Evolutionary conservation across 768 basidiomycete species (phyloP).

Genomic region (Tulasnella sp.): DNA sequence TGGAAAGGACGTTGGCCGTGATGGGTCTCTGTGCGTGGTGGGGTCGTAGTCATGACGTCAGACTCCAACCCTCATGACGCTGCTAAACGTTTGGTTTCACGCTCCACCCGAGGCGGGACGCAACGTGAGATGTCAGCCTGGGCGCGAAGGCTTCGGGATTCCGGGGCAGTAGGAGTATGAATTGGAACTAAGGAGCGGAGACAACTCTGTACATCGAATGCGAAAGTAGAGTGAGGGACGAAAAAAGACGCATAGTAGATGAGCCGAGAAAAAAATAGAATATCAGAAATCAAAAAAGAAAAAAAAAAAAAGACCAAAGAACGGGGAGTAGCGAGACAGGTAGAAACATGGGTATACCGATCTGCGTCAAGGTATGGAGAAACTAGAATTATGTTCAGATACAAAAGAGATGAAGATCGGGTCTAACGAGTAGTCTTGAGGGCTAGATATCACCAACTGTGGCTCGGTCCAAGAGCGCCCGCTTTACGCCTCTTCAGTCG

Average conservation of each 20-base stretch:
- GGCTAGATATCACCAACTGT: background rate
- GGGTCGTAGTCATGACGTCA: background rate
- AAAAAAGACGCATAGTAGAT: background rate
- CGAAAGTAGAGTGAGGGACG: background rate
- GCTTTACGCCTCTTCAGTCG: background rate
- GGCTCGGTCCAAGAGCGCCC: too few species aligned
- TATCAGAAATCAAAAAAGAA: background rate
- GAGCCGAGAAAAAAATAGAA: background rate
- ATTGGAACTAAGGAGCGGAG: background rate
- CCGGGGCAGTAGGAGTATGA: background rate
- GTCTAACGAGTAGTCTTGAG: background rate
- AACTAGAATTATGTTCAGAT: background rate
- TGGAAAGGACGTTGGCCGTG: background rate
- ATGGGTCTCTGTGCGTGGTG: background rate
- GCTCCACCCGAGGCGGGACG: too few species aligned
- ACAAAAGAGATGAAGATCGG: background rate
- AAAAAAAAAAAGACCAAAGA: background rate
- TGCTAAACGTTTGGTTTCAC: too few species aligned
- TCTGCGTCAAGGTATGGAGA: background rate
- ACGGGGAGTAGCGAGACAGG: background rate
- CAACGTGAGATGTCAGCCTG: too few species aligned
- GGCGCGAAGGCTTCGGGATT: too few species aligned
- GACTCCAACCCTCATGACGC: background rate
- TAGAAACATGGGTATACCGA: background rate
- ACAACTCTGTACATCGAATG: conserved; percentile 12